Conservation (phyloP, 768 basidiomycete species). For the Tulasnella sp. region DNA sequence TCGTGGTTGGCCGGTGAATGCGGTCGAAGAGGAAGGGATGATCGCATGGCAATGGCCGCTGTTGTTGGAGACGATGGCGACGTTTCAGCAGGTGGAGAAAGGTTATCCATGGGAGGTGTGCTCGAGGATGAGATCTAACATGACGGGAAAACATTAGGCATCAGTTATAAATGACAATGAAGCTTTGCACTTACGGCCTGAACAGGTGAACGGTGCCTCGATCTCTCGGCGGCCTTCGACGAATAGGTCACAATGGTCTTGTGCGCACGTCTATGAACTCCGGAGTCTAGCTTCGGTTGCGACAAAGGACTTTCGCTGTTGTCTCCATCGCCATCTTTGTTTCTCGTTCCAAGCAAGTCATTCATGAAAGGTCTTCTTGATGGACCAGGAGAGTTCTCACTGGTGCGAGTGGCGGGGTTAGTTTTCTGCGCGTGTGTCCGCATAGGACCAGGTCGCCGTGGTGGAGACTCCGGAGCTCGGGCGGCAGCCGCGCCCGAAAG, state of each 20-base stretch:
- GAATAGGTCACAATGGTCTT: neutral
- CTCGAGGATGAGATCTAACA: neutral
- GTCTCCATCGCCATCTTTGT: neutral
- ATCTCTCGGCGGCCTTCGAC: neutral
- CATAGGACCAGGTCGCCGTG: conserved; percentile 9
- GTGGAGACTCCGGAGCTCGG: neutral
- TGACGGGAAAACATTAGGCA: neutral
- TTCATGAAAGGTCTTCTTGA: neutral
- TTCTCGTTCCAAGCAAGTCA: neutral
- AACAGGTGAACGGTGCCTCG: neutral
- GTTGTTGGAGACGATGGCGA: neutral
- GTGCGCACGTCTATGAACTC: neutral
- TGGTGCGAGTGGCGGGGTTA: neutral
- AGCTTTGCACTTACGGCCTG: neutral
- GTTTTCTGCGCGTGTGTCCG: neutral
- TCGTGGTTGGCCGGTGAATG: neutral
- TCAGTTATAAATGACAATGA: neutral
- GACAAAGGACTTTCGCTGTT: neutral
- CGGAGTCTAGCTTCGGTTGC: neutral
- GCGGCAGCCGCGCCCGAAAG: neutral
- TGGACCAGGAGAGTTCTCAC: neutral
- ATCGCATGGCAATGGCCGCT: neutral
- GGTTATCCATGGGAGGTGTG: neutral
- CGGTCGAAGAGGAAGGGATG: neutral
- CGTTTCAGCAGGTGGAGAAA: neutral